Base-by-base conservation (phyloP, 345 rosid genomes). In the Syzygium oleosum region DNA sequence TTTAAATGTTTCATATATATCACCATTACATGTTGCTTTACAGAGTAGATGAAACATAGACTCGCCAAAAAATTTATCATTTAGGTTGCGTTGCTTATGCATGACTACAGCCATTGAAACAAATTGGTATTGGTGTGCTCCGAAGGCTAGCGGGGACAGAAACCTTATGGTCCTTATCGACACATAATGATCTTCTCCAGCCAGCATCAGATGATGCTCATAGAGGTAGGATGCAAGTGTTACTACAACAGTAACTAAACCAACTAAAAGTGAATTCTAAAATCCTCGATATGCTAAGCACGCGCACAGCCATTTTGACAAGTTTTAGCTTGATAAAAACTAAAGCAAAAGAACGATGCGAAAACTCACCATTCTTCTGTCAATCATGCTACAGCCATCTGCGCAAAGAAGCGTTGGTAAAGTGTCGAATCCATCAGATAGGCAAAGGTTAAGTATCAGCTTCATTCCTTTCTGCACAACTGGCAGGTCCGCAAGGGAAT, bases 311-410 rank as follows among this genome's bases (percentile, higher is more conserved):
- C 15, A 25, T 43, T 59, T 51, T 84, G 5, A 3, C 51, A 80
- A 52, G 80, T 56, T 61, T 55, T 29, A 52, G n/a, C 78, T 22
- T 38, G 29, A 80, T 22, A 51, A 65, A 43, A 27, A 7, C 49
- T 51, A 84, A 56, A 86, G 34, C 34, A 55, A 38, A 51, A 41
- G 78, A 83, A 53, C 21, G 19, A 61, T 23, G 38, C 51, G 27
- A 61, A 65, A 52, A 90, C 91, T 93, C 84, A 93, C 95, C 94
- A 93, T 93, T 87, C 95, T 92, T 87, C 95, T 86, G 89, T 94
- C 97, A 85, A 94, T 94, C 95, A 94, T 93, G 91, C 94, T 91
- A 85, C 95, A 93, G 3, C 95, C 97, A 89, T 93, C 94, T 73
- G 95, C 95, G 55, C 95, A 93, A n/a, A 94, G 88, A 87, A 94